Conservation (phyloP, 179 eudicot species). For the Beta lomatogona region DNA sequence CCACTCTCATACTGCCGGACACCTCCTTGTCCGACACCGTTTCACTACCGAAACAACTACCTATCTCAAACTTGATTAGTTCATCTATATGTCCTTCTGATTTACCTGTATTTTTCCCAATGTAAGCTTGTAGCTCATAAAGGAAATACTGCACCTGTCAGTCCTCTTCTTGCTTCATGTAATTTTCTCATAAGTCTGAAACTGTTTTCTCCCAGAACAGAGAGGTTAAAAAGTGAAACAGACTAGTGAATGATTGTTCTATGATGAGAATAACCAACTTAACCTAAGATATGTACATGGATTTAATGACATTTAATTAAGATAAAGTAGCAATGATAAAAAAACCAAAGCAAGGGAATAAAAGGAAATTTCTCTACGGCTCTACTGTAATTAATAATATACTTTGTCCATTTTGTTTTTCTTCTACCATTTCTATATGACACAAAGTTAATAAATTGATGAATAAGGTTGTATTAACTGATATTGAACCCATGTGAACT, state of each 20-base stretch:
- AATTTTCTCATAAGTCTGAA: not conserved
- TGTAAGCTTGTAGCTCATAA: constrained; percentile 14
- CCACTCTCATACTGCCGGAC: too few species aligned
- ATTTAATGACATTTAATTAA: not conserved
- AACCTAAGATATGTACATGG: not conserved
- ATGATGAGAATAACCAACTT: not conserved
- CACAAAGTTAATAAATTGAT: too few species aligned
- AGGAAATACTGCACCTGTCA: constrained; percentile 25
- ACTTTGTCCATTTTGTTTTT: too few species aligned
- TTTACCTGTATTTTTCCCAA: constrained; percentile 17
- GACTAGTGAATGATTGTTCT: not conserved
- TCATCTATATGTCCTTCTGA: constrained; percentile 11
- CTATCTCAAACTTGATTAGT: constrained; percentile 7
- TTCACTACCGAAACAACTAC: too few species aligned
- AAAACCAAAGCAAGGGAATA: too few species aligned
- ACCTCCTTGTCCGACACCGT: too few species aligned
- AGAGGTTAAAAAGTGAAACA: constrained; percentile 20
- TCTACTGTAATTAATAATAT: too few species aligned
- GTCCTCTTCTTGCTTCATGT: not conserved
- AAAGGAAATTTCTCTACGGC: too few species aligned
- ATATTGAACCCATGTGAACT: too few species aligned
- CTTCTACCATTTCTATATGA: too few species aligned
- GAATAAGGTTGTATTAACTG: too few species aligned
- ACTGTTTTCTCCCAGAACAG: not conserved
- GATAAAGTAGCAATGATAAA: not conserved